Evolutionary conservation across 352 stramenopile species (phyloP).

Genomic region (Pythium monospermum): DNA sequence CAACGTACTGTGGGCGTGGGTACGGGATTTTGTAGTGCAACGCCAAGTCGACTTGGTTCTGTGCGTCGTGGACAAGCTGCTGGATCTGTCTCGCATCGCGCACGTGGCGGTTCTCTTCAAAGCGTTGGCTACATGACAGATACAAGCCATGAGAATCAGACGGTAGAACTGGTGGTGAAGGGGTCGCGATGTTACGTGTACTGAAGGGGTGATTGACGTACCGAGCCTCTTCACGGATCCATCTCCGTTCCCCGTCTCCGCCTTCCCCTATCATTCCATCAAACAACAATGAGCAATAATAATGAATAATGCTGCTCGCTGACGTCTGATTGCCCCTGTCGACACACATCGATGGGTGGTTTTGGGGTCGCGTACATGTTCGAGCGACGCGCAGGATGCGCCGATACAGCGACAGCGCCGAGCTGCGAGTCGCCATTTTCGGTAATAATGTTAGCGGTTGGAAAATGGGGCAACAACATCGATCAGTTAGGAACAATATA

Average conservation of each 20-base stretch:
- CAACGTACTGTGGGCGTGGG: constrained; percentile 68
- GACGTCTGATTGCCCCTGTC: background rate
- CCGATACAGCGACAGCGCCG: constrained; percentile 59
- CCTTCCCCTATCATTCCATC: constrained; percentile 80
- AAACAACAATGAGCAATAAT: no score
- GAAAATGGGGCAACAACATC: no score
- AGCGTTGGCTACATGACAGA: constrained; percentile 29
- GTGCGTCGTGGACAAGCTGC: constrained; percentile 46
- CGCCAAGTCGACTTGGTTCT: constrained; percentile 74
- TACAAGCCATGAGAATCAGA: background rate
- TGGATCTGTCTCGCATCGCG: constrained; percentile 27
- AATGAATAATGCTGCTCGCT: no score
- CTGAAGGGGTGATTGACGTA: no score
- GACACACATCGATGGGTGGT: background rate
- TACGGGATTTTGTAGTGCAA: constrained; percentile 86
- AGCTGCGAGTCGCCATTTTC: background rate
- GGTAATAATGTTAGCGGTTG: no score
- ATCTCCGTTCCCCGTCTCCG: constrained; percentile 43
- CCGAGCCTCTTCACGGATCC: constrained; percentile 68
- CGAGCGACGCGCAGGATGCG: constrained; percentile 66
- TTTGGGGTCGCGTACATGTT: constrained; percentile 45
- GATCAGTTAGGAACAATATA: constrained; percentile 1
- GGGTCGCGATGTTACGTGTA: no score
- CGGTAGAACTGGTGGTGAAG: no score
- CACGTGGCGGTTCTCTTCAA: constrained; percentile 59